A percentile compares a stretch with the other conserved stretches of the same genome.
phyloP scores from a whole-genome alignment of 768 basidiomycete species.

The Leccinellum luteum region DNA sequence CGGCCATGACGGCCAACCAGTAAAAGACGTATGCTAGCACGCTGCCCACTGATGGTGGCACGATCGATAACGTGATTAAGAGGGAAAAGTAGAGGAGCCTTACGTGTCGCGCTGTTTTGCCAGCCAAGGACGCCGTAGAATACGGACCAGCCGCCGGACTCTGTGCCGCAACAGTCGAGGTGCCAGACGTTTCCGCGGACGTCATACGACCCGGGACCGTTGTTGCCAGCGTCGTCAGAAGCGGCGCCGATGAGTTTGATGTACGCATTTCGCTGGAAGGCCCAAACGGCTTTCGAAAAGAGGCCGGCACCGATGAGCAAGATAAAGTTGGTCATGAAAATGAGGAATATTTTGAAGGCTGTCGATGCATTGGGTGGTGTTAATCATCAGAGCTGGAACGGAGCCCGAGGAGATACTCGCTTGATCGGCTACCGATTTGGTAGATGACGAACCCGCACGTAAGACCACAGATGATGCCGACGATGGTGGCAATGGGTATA shows the following conservation, averaged over 20 bases:
- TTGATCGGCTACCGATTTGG: conserved; percentile 69
- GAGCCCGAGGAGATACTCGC: conserved; percentile 36
- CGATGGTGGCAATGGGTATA: conserved; percentile 88
- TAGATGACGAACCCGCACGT: conserved; percentile 76
- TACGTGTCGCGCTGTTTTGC: conserved; percentile 78
- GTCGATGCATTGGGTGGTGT: background rate
- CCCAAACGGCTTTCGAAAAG: conserved; percentile 74
- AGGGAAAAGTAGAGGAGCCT: conserved; percentile 5
- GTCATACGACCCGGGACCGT: conserved; percentile 82
- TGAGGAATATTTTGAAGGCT: conserved; percentile 84
- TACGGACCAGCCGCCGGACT: conserved; percentile 68
- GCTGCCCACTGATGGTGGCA: conserved; percentile 52
- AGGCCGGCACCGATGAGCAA: conserved; percentile 94
- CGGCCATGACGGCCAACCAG: conserved; percentile 79
- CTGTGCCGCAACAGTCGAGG: conserved; percentile 74
- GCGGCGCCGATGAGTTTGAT: conserved; percentile 68
- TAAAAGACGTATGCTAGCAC: conserved; percentile 89
- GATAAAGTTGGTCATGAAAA: conserved; percentile 88
- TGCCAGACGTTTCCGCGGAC: conserved; percentile 88
- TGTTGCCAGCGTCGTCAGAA: conserved; percentile 62
- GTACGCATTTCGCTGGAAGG: conserved; percentile 70
- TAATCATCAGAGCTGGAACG: background rate
- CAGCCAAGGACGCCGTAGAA: conserved; percentile 87
- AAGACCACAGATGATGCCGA: conserved; percentile 77
- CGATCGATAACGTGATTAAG: background rate